Conservation (phyloP, 208 protist genomes). For the Leishmania turanica region DNA sequence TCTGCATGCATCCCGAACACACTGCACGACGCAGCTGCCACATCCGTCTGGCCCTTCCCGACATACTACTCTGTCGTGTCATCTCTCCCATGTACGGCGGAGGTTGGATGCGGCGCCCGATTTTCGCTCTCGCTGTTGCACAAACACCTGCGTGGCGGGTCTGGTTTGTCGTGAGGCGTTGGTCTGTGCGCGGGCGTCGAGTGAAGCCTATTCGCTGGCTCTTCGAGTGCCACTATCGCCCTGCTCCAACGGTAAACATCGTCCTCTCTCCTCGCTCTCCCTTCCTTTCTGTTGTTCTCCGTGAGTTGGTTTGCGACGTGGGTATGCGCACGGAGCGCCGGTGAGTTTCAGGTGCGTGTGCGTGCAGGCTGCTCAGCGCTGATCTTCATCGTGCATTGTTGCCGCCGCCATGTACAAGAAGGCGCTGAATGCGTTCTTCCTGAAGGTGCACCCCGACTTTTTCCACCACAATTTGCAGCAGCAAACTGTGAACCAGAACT, state of each 20-base stretch:
- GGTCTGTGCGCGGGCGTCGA: neutral
- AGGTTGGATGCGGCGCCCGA: neutral
- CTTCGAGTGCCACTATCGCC: neutral
- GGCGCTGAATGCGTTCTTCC: slow-evolving; percentile 89
- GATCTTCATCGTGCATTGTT: neutral
- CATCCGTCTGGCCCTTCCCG: neutral
- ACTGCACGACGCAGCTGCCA: neutral
- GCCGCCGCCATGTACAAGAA: slow-evolving; percentile 88
- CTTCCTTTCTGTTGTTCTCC: neutral
- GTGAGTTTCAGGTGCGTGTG: neutral
- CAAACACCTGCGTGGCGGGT: neutral
- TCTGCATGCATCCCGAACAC: neutral
- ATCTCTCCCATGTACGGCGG: neutral
- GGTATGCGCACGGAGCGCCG: neutral
- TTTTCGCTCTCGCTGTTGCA: neutral
- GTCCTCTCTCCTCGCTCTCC: neutral
- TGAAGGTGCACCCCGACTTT: slow-evolving; percentile 94
- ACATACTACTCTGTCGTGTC: neutral
- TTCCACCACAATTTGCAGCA: slow-evolving; percentile 83
- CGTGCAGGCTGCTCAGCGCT: neutral
- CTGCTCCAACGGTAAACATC: neutral
- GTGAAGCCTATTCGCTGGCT: neutral
- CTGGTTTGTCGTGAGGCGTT: neutral
- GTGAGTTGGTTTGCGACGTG: neutral
- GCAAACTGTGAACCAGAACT: slow-evolving; percentile 82